These are phyloP conservation scores for Irpex sp. DNA, from an alignment of 1,284 basidiomycete species.

Conservation along the genomic window DNA sequence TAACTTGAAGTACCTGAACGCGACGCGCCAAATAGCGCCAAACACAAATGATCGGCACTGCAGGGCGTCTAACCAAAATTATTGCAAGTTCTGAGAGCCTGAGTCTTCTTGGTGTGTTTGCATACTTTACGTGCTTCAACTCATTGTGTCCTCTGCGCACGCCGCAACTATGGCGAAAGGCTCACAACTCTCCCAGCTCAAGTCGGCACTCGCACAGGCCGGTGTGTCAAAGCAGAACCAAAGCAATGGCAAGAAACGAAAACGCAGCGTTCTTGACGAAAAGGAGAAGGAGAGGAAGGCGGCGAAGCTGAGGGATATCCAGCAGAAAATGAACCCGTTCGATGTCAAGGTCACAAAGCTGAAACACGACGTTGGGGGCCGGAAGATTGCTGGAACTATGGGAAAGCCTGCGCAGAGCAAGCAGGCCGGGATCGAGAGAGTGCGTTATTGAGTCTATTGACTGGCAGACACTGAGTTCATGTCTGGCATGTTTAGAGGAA, in stretches of 20 bases:
- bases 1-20: neutral
- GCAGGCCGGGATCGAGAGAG: slow-evolving; percentile 88
- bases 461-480: neutral
- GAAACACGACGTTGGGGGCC: slow-evolving; percentile 90
- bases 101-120: too few relatives aligned
- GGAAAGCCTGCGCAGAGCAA: slow-evolving; percentile 87
- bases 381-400: slow-evolving; percentile 79
- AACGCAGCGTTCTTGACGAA: slow-evolving; percentile 54
- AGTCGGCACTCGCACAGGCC: slow-evolving; percentile 74
- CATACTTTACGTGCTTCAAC: too few relatives aligned
- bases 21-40: neutral
- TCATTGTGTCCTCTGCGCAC: too few relatives aligned
- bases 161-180: slow-evolving; percentile 54
- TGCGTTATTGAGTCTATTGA: slow-evolving; percentile 32
- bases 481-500: slow-evolving; percentile 55
- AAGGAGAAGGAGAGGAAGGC: slow-evolving; percentile 78
- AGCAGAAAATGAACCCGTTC: slow-evolving; percentile 88
- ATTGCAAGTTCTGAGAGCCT: neutral
- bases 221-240: slow-evolving; percentile 59
- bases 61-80: neutral
- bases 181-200: slow-evolving; percentile 86
- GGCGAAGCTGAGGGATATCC: slow-evolving; percentile 82
- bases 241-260: slow-evolving; percentile 62
- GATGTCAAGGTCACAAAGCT: slow-evolving; percentile 88
- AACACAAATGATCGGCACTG: neutral